Evolutionary conservation across 2,329 filamentous ascomycete genomes (phyloP).

Genomic region (Diaporthe australafricana): DNA sequence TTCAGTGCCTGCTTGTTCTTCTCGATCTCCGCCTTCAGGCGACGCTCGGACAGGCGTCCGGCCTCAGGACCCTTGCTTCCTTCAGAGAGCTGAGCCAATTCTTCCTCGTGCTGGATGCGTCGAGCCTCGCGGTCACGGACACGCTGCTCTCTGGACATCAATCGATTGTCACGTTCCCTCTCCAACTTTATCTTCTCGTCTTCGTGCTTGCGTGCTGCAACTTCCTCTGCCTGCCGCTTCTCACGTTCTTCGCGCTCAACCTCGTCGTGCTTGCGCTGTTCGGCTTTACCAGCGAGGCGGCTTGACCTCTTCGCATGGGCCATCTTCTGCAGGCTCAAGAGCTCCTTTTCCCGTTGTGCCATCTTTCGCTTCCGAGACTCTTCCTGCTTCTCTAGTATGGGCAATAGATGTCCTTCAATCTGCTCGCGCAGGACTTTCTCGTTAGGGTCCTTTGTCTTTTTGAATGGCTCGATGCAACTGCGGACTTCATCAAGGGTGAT

Average conservation of each 20-base stretch:
- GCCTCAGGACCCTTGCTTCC: conserved; percentile 72
- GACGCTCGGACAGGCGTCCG: conserved; percentile 79
- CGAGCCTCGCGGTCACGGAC: conserved; percentile 87
- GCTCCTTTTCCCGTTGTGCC: conserved; percentile 77
- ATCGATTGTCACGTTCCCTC: conserved; percentile 80
- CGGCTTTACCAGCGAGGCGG: conserved; percentile 83
- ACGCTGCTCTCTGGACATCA: conserved; percentile 87
- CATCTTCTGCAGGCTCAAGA: conserved; percentile 85
- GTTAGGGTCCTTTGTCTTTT: conserved; percentile 83
- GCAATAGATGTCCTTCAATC: conserved; percentile 82
- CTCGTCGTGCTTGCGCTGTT: conserved; percentile 81
- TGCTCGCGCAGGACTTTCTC: conserved; percentile 82
- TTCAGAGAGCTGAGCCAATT: conserved; percentile 82
- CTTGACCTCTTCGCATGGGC: conserved; percentile 95
- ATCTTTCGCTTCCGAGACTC: conserved; percentile 80
- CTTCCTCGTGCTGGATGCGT: conserved; percentile 85
- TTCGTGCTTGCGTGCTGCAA: conserved; percentile 75
- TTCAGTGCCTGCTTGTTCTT: conserved; percentile 81
- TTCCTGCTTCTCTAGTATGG: conserved; percentile 83
- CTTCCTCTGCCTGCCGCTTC: conserved; percentile 73
- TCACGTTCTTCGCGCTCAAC: conserved; percentile 77
- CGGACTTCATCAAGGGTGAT: conserved; percentile 83
- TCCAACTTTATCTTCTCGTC: conserved; percentile 69
- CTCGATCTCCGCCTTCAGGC: conserved; percentile 85
- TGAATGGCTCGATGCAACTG: conserved; percentile 76